Conservation (phyloP, 2,329 filamentous ascomycete species). For the Pyrenochaeta sp. region DNA sequence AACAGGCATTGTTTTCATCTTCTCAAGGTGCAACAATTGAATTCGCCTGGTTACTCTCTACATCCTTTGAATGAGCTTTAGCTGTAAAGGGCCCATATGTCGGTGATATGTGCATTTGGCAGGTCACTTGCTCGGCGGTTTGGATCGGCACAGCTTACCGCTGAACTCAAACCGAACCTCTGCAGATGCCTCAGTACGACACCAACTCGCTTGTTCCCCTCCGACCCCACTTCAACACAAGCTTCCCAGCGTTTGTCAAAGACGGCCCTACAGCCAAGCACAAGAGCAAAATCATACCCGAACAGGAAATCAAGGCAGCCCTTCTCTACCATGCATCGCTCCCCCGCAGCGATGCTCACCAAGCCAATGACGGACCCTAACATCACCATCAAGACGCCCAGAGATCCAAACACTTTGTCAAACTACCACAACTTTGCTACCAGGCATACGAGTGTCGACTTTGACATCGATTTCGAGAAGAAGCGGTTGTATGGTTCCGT, state of each 20-base stretch:
- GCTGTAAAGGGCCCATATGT: background rate
- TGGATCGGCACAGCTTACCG: conserved; percentile 22
- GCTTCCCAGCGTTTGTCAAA: background rate
- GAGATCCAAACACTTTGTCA: conserved; percentile 88
- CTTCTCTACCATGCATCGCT: conserved; percentile 30
- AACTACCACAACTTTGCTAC: conserved; percentile 92
- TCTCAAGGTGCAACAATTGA: background rate
- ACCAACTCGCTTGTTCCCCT: conserved; percentile 1
- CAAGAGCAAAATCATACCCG: too few species aligned
- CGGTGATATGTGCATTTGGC: conserved; percentile 17
- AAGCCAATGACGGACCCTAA: conserved; percentile 49
- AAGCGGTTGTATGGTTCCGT: conserved; percentile 82
- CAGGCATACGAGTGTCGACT: conserved; percentile 80
- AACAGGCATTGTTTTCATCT: background rate
- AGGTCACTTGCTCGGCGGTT: conserved; percentile 17
- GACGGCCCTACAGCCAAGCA: background rate
- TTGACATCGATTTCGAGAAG: conserved; percentile 83
- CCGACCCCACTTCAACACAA: background rate
- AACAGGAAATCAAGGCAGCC: too few species aligned
- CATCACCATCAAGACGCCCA: conserved; percentile 55
- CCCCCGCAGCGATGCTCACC: conserved; percentile 43
- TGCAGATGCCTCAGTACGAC: conserved; percentile 6
- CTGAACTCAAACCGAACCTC: conserved; percentile 14
- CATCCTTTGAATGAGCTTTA: background rate
- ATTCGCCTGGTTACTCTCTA: background rate